Percentiles rank a stretch among this genome's conserved stretches.
phyloP scores from a whole-genome alignment of 1,284 basidiomycete species.

The Ceratorhiza oryzae-sativae region DNA sequence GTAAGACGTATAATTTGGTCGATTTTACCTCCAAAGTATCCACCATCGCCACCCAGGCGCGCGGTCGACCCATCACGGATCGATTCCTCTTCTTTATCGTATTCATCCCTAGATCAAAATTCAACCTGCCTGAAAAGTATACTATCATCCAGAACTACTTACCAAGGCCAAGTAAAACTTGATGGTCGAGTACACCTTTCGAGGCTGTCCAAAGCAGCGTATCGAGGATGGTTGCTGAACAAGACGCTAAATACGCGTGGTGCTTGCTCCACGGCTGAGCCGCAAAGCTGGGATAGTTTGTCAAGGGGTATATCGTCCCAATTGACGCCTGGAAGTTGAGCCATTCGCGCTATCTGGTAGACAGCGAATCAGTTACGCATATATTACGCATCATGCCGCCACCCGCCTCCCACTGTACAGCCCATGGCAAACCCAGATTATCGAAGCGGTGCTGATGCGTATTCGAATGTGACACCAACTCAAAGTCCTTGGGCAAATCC shows the following conservation, averaged over 20 bases:
- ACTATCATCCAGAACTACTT: not conserved
- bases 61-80: conserved; percentile 11
- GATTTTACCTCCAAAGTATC: conserved; percentile 31
- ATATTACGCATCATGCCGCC: too few relatives aligned
- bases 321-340: not conserved
- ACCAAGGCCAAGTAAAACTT: conserved; percentile 19
- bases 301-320: conserved; percentile 38
- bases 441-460: conserved; percentile 37
- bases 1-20: conserved; percentile 22
- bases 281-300: conserved; percentile 1
- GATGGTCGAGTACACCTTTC: not conserved
- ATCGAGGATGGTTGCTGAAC: not conserved
- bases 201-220: not conserved
- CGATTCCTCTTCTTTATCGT: conserved; percentile 25
- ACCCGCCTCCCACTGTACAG: conserved; percentile 40
- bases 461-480: conserved; percentile 14
- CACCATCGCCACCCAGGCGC: conserved; percentile 2
- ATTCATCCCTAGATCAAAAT: conserved; percentile 18
- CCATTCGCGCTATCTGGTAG: conserved; percentile 29
- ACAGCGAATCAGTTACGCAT: too few relatives aligned
- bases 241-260: conserved; percentile 16
- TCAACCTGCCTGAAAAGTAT: not conserved
- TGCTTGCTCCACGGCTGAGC: conserved; percentile 8
- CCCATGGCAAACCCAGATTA: conserved; percentile 37
- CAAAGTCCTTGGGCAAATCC: not conserved